Conservation (phyloP, 306 rosid species). For the Pyrus betulifolia region DNA sequence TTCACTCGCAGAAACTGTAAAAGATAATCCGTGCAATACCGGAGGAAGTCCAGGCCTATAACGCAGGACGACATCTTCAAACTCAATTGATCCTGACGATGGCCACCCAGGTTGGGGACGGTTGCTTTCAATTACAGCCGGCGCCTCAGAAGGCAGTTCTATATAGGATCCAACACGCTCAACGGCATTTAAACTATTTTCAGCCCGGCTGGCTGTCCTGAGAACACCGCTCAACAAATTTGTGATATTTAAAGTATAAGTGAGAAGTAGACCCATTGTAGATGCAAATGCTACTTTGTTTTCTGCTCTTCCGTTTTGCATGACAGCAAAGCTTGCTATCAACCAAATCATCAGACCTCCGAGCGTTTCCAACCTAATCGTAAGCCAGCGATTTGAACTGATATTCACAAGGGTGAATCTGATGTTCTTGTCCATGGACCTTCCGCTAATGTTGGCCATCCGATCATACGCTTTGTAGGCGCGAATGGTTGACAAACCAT, state of each 20-base stretch:
- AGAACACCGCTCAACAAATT: constrained; percentile 62
- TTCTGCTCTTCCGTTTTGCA: constrained; percentile 59
- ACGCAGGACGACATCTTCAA: constrained; percentile 75
- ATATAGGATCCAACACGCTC: constrained; percentile 78
- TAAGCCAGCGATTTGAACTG: constrained; percentile 70
- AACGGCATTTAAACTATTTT: constrained; percentile 74
- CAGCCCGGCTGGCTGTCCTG: constrained; percentile 81
- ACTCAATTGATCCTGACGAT: constrained; percentile 53
- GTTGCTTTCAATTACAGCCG: constrained; percentile 47
- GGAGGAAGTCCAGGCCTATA: constrained; percentile 91
- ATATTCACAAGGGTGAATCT: constrained; percentile 56
- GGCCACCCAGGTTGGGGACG: constrained; percentile 90
- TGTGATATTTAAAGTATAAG: constrained; percentile 74
- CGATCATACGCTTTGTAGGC: constrained; percentile 77
- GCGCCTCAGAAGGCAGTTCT: constrained; percentile 69
- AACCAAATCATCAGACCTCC: constrained; percentile 93
- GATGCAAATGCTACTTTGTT: constrained; percentile 59
- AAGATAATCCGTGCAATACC: constrained; percentile 70
- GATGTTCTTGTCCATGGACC: constrained; percentile 73
- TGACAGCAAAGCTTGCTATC: constrained; percentile 76
- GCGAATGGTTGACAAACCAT: constrained; percentile 71
- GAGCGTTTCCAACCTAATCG: constrained; percentile 58
- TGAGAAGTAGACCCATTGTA: constrained; percentile 82
- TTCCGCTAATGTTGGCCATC: constrained; percentile 67
- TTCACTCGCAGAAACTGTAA: constrained; percentile 55